Base-by-base conservation (phyloP, 176 grass and related monocot species). In the Leersia perrieri region DNA sequence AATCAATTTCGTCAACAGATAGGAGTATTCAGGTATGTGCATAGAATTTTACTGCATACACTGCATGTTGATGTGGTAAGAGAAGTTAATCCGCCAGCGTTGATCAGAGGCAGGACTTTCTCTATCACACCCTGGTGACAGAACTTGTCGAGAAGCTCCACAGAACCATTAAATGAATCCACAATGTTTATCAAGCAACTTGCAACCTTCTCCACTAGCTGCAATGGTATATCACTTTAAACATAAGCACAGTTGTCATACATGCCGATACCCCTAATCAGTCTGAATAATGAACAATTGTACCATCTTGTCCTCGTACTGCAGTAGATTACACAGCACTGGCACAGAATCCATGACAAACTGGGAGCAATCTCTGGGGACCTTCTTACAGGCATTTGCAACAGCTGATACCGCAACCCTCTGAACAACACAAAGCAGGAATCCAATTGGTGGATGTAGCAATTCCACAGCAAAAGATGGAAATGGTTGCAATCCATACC, bases 151-250 rank as follows among this genome's bases (percentile, higher is more conserved):
- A 93, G 82, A 87, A 95, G 87, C 42, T 88, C 74, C 30, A 88
- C 79, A 22, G 93, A 95, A 87, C 45, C 63, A 76, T 72, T 79
- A 57, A 88, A 90, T 76, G 87, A 95, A 38, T 99, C 90, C 15
- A 78, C 89, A 33, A 99, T 85, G 84, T 73, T 89, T 90, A 88
- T 65, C 57, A 99, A 86, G 75, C 93, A 95, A 79, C 65, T 69
- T 68, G 93, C 87, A 81, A 95, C 90, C 65, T 84, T 95, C 61
- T 95, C 96, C 57, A 93, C 89, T 9, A 92, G 80, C 96, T 99
- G 88, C 53, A 76, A 88, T 49, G 18, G 80, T 55, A 82, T 10
- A 72, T 72, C 15, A 66, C 2, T 44, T 47, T 30, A 85, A 77
- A 33, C 16, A 72, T 67, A 66, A 77, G 66, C 15, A 77, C 5